Evolutionary conservation across 1,139 yeast species (phyloP), one percentile per base, ranked within the genome.

Genomic region (Kodamaea derodonti): DNA sequence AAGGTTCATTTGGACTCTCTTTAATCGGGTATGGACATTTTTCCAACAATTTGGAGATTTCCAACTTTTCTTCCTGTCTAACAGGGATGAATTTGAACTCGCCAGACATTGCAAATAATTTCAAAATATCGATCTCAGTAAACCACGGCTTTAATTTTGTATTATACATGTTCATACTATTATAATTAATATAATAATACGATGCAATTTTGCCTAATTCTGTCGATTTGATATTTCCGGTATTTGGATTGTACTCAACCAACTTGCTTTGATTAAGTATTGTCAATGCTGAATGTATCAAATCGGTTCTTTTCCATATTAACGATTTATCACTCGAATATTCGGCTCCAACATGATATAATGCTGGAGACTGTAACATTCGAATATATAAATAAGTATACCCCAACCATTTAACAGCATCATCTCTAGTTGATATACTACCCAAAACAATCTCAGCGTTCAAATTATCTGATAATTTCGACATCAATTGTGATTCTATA

Each of bases 401-500:
- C 0, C 84, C 78, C 9, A 92, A 57, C 97, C 97, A 92, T 3
- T 69, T 65, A 2, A 81, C 70, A 8, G 86, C 95, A 31, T 85
- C 95, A 1, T 72, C 69, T 30, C 84, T 56, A 1, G 71, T 59
- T 23, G 64, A 62, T 2, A 92, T 72, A 1, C 81, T 69, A 0
- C 96, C 96, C 7, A 78, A 56, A 2, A 80, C 95, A 31, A 92
- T 67, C 55, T 92, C 98, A 0, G 97, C 97, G 59, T 92, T 92
- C 31, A 92, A 49, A 41, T 65, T 74, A 54, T 88, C 97, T 0
- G 83, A 80, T 17, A 92, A 54, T 43, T 72, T 78, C 16, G 80
- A 60, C 65, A 86, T 75, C 40, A 92, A 59, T 52, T 87, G 95
- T 2, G 96, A 86, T 56, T 92, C 97, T 34, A 92, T 90, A 0